Percentiles rank a stretch among this genome's conserved stretches.
Conservation (phyloP, 306 rosid genomes). For the Crotalaria pallida region DNA sequence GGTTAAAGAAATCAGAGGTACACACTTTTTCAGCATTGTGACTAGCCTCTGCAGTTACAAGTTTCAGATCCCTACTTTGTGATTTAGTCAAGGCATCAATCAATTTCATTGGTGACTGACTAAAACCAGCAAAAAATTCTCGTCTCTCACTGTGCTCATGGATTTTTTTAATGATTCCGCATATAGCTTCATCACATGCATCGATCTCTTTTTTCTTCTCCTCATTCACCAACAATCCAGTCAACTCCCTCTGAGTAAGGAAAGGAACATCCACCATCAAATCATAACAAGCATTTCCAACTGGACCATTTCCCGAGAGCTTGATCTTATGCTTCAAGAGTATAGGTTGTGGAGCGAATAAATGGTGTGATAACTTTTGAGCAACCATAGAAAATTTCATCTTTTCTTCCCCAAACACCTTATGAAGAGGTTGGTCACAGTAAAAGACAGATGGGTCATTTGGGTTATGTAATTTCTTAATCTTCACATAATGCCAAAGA, state of each 20-base stretch:
- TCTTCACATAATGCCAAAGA: constrained; percentile 98
- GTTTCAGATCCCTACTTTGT: constrained; percentile 88
- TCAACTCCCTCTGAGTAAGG: constrained; percentile 86
- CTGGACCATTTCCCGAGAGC: constrained; percentile 88
- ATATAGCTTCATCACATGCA: constrained; percentile 84
- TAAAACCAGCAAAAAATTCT: constrained; percentile 93
- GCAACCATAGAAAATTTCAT: constrained; percentile 91
- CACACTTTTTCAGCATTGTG: constrained; percentile 87
- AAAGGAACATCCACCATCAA: constrained; percentile 89
- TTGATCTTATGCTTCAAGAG: constrained; percentile 86
- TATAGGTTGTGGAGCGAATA: constrained; percentile 85
- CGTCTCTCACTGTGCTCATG: constrained; percentile 94
- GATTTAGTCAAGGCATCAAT: constrained; percentile 85
- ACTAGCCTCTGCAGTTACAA: constrained; percentile 86
- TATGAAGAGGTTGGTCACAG: constrained; percentile 90
- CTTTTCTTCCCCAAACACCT: constrained; percentile 90
- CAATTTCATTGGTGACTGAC: constrained; percentile 96
- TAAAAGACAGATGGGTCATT: constrained; percentile 72
- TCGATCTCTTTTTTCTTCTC: constrained; percentile 98
- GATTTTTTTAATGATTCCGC: constrained; percentile 80
- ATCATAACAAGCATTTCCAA: constrained; percentile 93
- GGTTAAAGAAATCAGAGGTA: constrained; percentile 84
- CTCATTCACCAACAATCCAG: constrained; percentile 73
- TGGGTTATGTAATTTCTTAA: constrained; percentile 85
- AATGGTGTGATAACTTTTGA: constrained; percentile 82